Conservation (phyloP, 1,139 yeast genomes). For the Pneumocystis oryctolagi region DNA sequence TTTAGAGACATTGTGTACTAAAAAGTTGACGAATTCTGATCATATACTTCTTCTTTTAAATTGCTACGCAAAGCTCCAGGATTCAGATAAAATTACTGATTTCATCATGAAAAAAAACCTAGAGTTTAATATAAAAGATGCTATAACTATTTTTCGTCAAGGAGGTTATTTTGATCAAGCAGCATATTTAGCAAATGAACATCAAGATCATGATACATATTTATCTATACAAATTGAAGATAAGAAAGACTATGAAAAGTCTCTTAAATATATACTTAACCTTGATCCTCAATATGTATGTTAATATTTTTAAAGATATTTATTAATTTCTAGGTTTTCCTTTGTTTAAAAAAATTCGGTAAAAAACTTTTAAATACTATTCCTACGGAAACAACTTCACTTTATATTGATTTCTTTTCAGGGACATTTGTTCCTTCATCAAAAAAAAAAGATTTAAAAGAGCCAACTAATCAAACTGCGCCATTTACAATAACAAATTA, state of each 20-base stretch:
- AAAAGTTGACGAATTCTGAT: conserved; percentile 46
- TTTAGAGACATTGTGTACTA: conserved; percentile 43
- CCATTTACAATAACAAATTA: conserved; percentile 1
- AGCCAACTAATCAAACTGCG: neutral
- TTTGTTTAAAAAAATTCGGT: conserved; percentile 42
- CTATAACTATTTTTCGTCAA: conserved; percentile 62
- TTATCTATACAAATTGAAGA: conserved; percentile 65
- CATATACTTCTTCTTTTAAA: conserved; percentile 72
- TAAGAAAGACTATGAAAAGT: conserved; percentile 44
- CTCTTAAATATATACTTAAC: conserved; percentile 53
- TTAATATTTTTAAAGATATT: conserved; percentile 27
- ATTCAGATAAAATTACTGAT: conserved; percentile 39
- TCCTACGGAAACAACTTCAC: conserved; percentile 71
- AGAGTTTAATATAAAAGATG: conserved; percentile 53
- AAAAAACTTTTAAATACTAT: conserved; percentile 46
- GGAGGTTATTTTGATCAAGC: conserved; percentile 60
- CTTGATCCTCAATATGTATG: conserved; percentile 67
- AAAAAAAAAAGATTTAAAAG: neutral
- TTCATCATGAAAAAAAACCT: conserved; percentile 38
- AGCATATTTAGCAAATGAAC: conserved; percentile 50
- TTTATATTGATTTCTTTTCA: conserved; percentile 75
- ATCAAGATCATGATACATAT: conserved; percentile 59
- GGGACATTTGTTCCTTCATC: conserved; percentile 51
- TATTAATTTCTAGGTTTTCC: neutral
- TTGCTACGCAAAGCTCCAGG: conserved; percentile 67